Evolutionary conservation across 1,139 yeast genomes (phyloP), one percentile per base, ranked within the genome.

Genomic region (Keqinozyma sinolaborantium): DNA sequence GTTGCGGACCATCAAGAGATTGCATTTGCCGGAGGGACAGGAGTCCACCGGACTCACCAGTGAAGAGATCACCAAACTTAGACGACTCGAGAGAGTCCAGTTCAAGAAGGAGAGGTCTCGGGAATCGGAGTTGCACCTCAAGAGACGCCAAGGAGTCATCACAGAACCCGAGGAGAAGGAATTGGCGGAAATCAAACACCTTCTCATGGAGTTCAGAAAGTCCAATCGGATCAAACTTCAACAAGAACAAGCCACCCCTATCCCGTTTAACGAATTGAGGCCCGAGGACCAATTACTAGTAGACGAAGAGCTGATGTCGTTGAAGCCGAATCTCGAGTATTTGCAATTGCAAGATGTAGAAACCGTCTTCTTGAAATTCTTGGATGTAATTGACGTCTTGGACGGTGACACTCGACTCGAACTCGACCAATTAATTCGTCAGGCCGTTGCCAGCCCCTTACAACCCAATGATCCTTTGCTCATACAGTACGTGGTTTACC

Each of bases 321-420:
- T 41, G 14, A 14, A 11, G 6, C 49, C 57, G 2, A 61, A 73
- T 26, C 52, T 83, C 14, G 98, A 92, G 53, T 67, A 63, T 38
- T 57, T 87, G 28, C 92, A 90, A 50, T 60, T 92, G 25, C 81
- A 81, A 64, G 81, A 88, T 0, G 75, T 69, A 11, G 99, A 94
- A 53, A 79, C 78, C 0, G 63, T 90, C 29, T 94, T 84, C 49
- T 62, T 92, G 23, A 56, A 48, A 32, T 67, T 54, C 40, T 54
- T 85, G 19, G 70, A 71, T 23, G 60, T 58, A 3, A 47, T 77
- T 10, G 47, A 51, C 5, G 52, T 64, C 0, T 20, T 12, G 4
- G 33, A 28, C n/a, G 14, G 33, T 29, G 9, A 11, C 23, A 4
- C 25, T 58, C n/a, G n/a, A n/a, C 3, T 30, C 57, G 0, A 25